Evolutionary conservation across 192 early-diverging fungal genomes (phyloP).

Genomic region (Gonapodya prolifera): DNA sequence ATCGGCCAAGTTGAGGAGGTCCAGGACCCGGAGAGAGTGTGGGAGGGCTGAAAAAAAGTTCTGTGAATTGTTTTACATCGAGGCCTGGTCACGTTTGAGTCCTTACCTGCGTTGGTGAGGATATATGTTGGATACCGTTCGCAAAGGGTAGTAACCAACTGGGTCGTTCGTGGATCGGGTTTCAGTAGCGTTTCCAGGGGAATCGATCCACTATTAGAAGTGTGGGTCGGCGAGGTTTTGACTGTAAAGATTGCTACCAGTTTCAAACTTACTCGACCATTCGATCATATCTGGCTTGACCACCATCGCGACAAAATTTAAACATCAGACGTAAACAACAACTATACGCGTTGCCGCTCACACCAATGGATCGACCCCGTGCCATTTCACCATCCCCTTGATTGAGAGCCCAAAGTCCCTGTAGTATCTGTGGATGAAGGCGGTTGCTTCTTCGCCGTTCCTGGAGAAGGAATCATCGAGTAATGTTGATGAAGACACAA

Average conservation of each 20-base stretch:
- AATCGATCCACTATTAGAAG: not conserved
- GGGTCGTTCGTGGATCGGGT: not conserved
- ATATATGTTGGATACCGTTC: not conserved
- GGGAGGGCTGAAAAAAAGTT: not conserved
- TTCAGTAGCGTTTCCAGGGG: not conserved
- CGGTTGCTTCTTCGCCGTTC: not conserved
- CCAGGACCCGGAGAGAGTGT: not conserved
- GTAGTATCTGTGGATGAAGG: not conserved
- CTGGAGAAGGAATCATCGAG: not conserved
- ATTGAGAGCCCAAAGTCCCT: not conserved
- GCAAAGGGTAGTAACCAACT: not conserved
- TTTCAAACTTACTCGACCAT: not conserved
- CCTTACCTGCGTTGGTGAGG: not conserved
- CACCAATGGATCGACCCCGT: not conserved
- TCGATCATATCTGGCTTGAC: not conserved
- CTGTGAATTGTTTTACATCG: too few relatives aligned
- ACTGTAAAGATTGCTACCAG: too few relatives aligned
- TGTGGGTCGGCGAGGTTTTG: too few relatives aligned
- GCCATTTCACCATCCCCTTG: not conserved
- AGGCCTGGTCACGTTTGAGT: too few relatives aligned
- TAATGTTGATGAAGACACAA: too few relatives aligned
- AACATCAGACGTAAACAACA: too few relatives aligned
- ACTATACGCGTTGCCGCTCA: not conserved
- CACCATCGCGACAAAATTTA: too few relatives aligned
- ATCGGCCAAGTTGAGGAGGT: not conserved